Base-by-base conservation (phyloP, 108 stramenopile genomes). In the Schizochytrium sp. region DNA sequence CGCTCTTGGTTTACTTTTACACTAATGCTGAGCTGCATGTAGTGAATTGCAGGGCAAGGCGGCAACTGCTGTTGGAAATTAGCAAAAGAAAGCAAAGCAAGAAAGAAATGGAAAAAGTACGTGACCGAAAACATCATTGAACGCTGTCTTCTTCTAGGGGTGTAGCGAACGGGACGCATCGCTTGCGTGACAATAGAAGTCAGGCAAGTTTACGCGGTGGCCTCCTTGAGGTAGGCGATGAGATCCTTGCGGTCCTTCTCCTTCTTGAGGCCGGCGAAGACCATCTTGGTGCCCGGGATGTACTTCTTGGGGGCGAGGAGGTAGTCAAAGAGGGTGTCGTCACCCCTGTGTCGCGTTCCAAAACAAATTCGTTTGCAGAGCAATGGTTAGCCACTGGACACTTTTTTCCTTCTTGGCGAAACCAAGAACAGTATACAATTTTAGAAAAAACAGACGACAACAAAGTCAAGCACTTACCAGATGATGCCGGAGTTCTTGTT, bases 231-330 rank as follows among this genome's bases (percentile, higher is more conserved):
- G 97, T 99, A 99, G 48, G 98, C 97, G 90, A 99, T 99, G 58
- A 99, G 96, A 89, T 98, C 97, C 89, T 98, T 95, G 88, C 99
- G 96, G 71, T 99, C 99, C 60, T 90, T 87, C 44, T 95, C 94
- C 94, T 98, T 99, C 96, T 99, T 99, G 90, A 99, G 92, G 90
- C 99, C 99, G 43, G 99, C 99, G 90, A 99, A 99, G 58, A 99
- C 97, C 99, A 99, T 99, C 93, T 99, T 99, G 88, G 99, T 99
- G 90, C 99, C 99, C 97, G 98, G 98, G 93, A 99, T 99, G 98
- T 99, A 99, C 94, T 87, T 90, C 89, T 87, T 87, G 60, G 87
- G 89, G 83, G 57, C 83, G 43, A 87, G 57, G 88, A 98, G 95
- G 94, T 99, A 99, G 28, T 97, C 96, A 90, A 98, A 98, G 34